Conservation (phyloP, 2,329 filamentous ascomycete genomes). For the Hypoxylon sp. region DNA sequence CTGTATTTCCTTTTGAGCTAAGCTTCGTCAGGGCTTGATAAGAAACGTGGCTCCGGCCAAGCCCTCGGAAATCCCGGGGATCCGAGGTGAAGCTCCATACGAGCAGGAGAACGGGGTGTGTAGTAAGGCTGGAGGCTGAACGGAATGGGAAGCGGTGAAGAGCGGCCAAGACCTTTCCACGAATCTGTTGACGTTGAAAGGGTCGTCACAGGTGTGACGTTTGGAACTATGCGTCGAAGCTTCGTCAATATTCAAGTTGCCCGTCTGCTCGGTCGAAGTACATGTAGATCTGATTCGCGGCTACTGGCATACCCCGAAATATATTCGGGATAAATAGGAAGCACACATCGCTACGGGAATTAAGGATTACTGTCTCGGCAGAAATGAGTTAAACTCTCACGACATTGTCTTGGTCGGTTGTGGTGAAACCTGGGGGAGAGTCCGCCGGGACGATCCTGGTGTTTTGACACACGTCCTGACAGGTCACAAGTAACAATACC, state of each 20-base stretch:
- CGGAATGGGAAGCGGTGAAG: constrained; percentile 27
- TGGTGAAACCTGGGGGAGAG: constrained; percentile 27
- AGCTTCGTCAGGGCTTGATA: constrained; percentile 22
- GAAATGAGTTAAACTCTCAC: constrained; percentile 20
- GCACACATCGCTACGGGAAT: constrained; percentile 14
- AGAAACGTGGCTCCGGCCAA: constrained; percentile 23
- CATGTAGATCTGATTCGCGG: constrained; percentile 5
- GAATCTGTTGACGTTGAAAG: constrained; percentile 16
- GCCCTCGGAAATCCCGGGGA: constrained; percentile 33
- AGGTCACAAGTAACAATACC: constrained; percentile 22
- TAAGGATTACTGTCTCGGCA: constrained; percentile 10
- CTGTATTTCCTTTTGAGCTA: constrained; percentile 13
- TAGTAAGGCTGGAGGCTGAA: constrained; percentile 42
- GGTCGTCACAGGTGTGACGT: constrained; percentile 15
- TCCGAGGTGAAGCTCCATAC: constrained; percentile 23
- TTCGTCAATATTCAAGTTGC: constrained; percentile 5
- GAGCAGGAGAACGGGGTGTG: constrained; percentile 5
- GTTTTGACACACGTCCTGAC: constrained; percentile 17
- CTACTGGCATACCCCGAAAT: constrained; percentile 12
- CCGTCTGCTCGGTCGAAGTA: constrained; percentile 1
- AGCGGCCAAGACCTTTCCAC: constrained; percentile 6
- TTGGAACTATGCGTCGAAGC: constrained; percentile 17
- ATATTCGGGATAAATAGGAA: constrained; percentile 29
- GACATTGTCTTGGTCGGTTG: constrained; percentile 18
- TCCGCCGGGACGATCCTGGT: constrained; percentile 18